Base-by-base conservation (phyloP, 225 moss, liverwort and hornwort genomes). In the Ulota crispa region DNA sequence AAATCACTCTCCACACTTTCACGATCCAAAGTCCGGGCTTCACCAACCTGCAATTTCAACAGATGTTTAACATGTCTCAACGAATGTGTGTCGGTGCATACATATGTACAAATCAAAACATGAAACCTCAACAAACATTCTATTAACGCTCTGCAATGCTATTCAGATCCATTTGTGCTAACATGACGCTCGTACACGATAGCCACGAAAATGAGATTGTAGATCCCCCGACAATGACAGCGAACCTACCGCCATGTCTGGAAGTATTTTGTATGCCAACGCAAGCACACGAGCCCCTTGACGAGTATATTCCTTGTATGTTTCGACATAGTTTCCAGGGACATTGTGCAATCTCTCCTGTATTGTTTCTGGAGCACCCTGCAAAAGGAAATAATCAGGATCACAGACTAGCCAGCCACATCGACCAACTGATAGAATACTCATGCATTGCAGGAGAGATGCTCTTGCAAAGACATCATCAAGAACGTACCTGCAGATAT, bases 321-420 rank as follows among this genome's bases (percentile, higher is more conserved):
- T 89, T 70, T 95, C 95, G 62, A 93, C 89, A 80, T 95, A 98
- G 72, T 91, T 90, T 67, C 78, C 59, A 37, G 87, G 91, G 56
- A 98, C 89, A 70, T 90, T 82, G 64, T 80, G 45, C 72, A 98
- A 83, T 77, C 95, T 92, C 78, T 91, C 95, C 83, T 95, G 94
- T 68, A 98, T 95, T 75, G 95, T 98, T 86, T 98, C 98, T 84
- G 98, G 98, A 78, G 98, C 98, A 84, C 98, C 98, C 95, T 94
- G 93, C 82, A 41, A 74, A 76, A 81, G 64, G 36, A 78, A 84
- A 78, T 16, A 47, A 82, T 80, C 21, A 45, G 70, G 64, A 85
- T 82, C 80, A 76, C 52, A 77, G 73, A 71, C 68, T 65, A 77
- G 45, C 47, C 45, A 85, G 52, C 36, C 50, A 83, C 32, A 57